phyloP scores from a whole-genome alignment of 2,329 filamentous ascomycete genomes.

The Catunica adiposa region DNA sequence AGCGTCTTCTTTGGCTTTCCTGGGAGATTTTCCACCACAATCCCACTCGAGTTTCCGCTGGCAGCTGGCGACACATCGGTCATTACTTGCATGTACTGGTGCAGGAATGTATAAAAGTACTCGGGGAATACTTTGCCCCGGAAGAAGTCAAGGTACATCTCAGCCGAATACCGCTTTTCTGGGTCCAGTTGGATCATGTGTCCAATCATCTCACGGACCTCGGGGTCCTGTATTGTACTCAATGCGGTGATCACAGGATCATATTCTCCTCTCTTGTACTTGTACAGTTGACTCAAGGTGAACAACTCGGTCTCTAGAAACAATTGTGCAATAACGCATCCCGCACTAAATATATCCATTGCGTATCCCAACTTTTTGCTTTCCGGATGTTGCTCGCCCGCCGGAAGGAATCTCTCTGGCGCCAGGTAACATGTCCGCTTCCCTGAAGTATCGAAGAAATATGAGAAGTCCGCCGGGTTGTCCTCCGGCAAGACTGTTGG shows the following conservation, averaged over 20 bases:
- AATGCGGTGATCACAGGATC: constrained; percentile 69
- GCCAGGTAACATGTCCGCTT: constrained; percentile 88
- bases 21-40: neutral
- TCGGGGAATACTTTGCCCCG: constrained; percentile 81
- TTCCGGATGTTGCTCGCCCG: constrained; percentile 47
- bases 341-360: constrained; percentile 96
- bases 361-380: constrained; percentile 58
- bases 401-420: constrained; percentile 72
- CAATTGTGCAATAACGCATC: constrained; percentile 90
- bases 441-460: constrained; percentile 90
- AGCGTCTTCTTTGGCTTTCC: neutral
- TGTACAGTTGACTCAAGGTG: constrained; percentile 87
- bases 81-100: constrained; percentile 93
- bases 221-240: constrained; percentile 70
- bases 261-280: constrained; percentile 83
- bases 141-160: constrained; percentile 88
- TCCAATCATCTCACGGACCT: constrained; percentile 73
- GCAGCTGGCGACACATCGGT: constrained; percentile 53
- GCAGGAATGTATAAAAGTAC: constrained; percentile 94
- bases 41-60: neutral
- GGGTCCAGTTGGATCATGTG: constrained; percentile 96
- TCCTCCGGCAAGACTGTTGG: constrained; percentile 87
- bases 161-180: constrained; percentile 77
- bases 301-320: constrained; percentile 96
- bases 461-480: constrained; percentile 92